These are phyloP conservation scores for Penicillium verrucosum DNA, from an alignment of 2,329 filamentous ascomycete species.

Conservation along the genomic window DNA sequence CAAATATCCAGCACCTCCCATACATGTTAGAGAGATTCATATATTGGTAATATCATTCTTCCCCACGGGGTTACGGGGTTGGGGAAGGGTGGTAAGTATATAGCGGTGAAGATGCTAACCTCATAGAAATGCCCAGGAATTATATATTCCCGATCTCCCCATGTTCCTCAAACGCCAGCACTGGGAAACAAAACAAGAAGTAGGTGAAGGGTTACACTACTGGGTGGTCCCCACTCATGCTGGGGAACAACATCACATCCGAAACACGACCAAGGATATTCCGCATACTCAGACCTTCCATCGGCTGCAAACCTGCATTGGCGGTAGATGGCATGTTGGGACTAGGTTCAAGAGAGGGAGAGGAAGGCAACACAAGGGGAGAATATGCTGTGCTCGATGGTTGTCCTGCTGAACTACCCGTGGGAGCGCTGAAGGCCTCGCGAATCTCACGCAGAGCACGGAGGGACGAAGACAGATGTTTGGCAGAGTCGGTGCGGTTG, in stretches of 20 bases:
- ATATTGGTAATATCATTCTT: not conserved
- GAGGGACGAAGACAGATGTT: slow-evolving; percentile 33
- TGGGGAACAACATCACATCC: slow-evolving; percentile 38
- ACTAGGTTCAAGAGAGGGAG: slow-evolving; percentile 12
- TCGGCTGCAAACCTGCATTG: not conserved
- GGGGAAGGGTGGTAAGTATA: not conserved
- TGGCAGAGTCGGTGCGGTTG: slow-evolving; percentile 34
- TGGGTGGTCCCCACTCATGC: slow-evolving; percentile 20
- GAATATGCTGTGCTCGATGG: slow-evolving; percentile 5
- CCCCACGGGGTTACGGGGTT: not conserved
- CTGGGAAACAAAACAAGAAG: not conserved
- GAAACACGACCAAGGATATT: slow-evolving; percentile 35
- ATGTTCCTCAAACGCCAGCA: not conserved
- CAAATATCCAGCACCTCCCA: not conserved
- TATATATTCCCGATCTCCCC: not conserved
- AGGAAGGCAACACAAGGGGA: slow-evolving; percentile 14
- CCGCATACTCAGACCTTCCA: slow-evolving; percentile 29
- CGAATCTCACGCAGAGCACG: slow-evolving; percentile 34
- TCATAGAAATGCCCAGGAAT: not conserved
- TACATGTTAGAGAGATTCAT: not conserved
- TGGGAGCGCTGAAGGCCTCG: slow-evolving; percentile 25
- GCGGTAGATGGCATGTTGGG: slow-evolving; percentile 2
- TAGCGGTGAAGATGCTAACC: not conserved
- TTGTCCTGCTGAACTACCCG: not conserved
- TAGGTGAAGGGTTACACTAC: not conserved